Conservation (phyloP, 139 green algal species). For the Coccomyxa sp. region DNA sequence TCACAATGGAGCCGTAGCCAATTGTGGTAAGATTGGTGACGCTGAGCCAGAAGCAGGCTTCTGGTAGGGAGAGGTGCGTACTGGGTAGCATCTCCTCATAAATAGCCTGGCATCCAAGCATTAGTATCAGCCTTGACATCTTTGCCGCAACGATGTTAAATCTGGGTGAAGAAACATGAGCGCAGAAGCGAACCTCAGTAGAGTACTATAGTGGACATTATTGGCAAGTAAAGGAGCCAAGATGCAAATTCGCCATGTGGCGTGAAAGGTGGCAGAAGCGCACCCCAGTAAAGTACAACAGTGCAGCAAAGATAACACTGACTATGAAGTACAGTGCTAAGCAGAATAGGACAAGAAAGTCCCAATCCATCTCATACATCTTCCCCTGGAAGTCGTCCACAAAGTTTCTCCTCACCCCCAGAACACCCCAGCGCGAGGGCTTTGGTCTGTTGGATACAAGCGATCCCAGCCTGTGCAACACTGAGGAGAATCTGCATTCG, state of each 20-base stretch:
- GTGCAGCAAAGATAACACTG: not conserved
- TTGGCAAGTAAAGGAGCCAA: no score
- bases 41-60: conserved; percentile 16
- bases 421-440: conserved; percentile 5
- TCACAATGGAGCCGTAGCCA: conserved; percentile 12
- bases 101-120: no score
- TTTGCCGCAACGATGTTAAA: no score
- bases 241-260: no score
- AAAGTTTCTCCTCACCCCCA: conserved; percentile 7
- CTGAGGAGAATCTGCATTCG: no score
- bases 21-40: conserved; percentile 16
- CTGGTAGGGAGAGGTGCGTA: conserved; percentile 8
- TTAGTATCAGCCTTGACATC: no score
- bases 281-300: not conserved
- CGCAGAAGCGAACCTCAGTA: no score
- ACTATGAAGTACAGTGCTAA: not conserved
- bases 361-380: not conserved
- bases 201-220: no score
- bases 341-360: not conserved
- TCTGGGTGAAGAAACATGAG: no score
- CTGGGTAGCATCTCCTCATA: no score
- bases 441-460: not conserved
- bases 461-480: not conserved
- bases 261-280: not conserved
- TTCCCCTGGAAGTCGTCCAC: conserved; percentile 11